Percentiles rank a stretch among this genome's conserved stretches.
Evolutionary conservation across 352 stramenopile species (phyloP).

Genomic region (Hyaloperonospora arabidopsidis): DNA sequence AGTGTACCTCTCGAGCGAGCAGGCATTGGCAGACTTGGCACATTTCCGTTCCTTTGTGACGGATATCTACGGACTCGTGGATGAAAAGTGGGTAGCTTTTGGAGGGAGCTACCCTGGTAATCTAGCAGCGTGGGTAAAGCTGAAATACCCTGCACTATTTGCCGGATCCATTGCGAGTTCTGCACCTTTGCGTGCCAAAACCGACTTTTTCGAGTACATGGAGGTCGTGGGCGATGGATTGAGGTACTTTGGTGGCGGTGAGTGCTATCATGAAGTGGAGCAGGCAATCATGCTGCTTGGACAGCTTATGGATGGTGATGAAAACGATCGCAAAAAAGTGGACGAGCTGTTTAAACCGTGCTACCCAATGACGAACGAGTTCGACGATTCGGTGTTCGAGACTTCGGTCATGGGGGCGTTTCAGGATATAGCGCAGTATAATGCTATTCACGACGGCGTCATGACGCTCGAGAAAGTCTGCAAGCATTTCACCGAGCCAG

Average conservation of each 20-base stretch:
- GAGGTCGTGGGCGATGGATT: conserved; percentile 75
- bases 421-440: conserved; percentile 75
- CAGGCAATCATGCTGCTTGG: conserved; percentile 44
- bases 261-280: conserved; percentile 74
- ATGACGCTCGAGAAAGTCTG: conserved; percentile 63
- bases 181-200: conserved; percentile 79
- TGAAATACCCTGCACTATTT: conserved; percentile 91
- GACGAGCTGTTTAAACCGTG: conserved; percentile 52
- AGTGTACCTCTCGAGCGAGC: conserved; percentile 81
- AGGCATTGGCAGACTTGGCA: conserved; percentile 88
- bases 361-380: conserved; percentile 67
- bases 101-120: conserved; percentile 94
- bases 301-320: conserved; percentile 44
- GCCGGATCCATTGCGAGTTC: conserved; percentile 88
- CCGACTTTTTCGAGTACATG: conserved; percentile 84
- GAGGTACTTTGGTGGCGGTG: conserved; percentile 74
- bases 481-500: conserved; percentile 35
- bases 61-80: conserved; percentile 52
- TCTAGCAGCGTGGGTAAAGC: conserved; percentile 87
- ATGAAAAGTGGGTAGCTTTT: conserved; percentile 88
- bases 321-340: conserved; percentile 38
- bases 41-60: conserved; percentile 79
- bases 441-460: conserved; percentile 36
- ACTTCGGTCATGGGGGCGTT: conserved; percentile 69
- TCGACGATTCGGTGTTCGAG: conserved; percentile 76